Evolutionary conservation across 805 yeast species (phyloP).

Genomic region (Candida pini): DNA sequence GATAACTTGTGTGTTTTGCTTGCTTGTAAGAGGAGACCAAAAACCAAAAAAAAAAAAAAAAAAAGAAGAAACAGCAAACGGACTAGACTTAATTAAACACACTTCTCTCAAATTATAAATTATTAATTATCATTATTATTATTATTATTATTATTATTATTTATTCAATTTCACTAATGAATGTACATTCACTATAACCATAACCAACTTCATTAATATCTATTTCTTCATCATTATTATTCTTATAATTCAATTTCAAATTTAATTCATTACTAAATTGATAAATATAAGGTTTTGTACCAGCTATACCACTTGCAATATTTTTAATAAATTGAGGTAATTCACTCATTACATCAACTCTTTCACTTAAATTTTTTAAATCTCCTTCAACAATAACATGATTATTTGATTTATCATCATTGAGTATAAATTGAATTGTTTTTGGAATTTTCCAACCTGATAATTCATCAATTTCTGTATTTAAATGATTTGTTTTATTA

Average conservation of each 20-base stretch:
- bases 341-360: conserved; percentile 97
- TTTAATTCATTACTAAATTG: conserved; percentile 70
- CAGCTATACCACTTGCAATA: conserved; percentile 90
- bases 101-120: no score
- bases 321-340: conserved; percentile 91
- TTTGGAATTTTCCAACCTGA: conserved; percentile 92
- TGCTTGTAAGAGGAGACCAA: no score
- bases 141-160: no score
- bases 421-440: conserved; percentile 52
- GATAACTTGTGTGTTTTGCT: no score
- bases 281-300: conserved; percentile 94
- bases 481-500: conserved; percentile 57
- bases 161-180: conserved; percentile 41
- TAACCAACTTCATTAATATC: conserved; percentile 67
- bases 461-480: conserved; percentile 57
- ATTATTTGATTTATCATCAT: conserved; percentile 34
- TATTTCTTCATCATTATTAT: conserved; percentile 32
- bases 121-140: no score
- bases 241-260: conserved; percentile 32
- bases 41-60: no score
- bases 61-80: no score
- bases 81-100: no score
- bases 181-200: conserved; percentile 77
- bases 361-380: conserved; percentile 62
- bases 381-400: conserved; percentile 54